These are phyloP conservation scores for Cryptosporidium muris DNA, from an alignment of 169 alveolate genomes.

Conservation along the genomic window DNA sequence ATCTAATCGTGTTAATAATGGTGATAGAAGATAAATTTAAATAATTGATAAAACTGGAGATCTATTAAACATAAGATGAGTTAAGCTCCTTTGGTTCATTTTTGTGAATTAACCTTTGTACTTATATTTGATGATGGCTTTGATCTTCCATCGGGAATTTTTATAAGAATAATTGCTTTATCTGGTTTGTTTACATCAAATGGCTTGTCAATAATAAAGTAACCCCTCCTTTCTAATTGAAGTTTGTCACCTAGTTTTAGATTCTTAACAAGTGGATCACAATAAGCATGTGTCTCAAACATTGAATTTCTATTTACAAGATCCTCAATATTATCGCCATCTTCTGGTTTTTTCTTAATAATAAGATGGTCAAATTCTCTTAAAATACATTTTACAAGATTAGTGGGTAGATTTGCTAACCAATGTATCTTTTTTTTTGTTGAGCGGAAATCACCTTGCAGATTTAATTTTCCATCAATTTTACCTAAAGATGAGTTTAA, in stretches of 20 bases:
- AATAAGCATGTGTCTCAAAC: constrained; percentile 73
- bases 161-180: constrained; percentile 81
- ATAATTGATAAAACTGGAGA: not conserved
- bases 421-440: constrained; percentile 94
- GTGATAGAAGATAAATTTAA: not conserved
- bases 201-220: constrained; percentile 89
- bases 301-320: constrained; percentile 80
- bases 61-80: not conserved
- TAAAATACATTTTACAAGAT: constrained; percentile 78
- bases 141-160: constrained; percentile 93
- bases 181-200: constrained; percentile 71
- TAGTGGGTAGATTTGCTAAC: constrained; percentile 81
- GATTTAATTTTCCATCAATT: constrained; percentile 82
- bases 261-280: constrained; percentile 73
- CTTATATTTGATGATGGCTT: constrained; percentile 74
- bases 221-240: constrained; percentile 98
- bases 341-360: constrained; percentile 90
- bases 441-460: constrained; percentile 89
- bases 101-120: constrained; percentile 77
- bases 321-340: constrained; percentile 85
- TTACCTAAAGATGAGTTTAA: constrained; percentile 73
- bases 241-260: constrained; percentile 82
- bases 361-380: constrained; percentile 94
- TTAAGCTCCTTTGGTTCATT: constrained; percentile 72
- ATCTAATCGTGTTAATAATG: constrained; percentile 1